A percentile compares a stretch with the other conserved stretches of the same genome.
These are phyloP conservation scores for Kuraishia molischiana DNA, from an alignment of 805 yeast species.

Conservation along the genomic window DNA sequence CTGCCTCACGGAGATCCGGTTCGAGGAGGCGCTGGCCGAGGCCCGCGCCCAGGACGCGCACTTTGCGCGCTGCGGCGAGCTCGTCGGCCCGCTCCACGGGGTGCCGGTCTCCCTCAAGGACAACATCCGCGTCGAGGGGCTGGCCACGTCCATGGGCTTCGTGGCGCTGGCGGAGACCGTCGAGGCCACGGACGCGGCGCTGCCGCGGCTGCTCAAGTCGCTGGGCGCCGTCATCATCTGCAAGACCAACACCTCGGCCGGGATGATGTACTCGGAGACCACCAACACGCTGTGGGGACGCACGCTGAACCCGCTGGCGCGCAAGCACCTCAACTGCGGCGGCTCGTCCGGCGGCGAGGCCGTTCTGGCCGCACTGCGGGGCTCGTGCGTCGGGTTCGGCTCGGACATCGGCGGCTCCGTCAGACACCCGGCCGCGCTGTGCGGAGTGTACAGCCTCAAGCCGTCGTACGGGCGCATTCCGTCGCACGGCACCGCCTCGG, in stretches of 20 bases:
- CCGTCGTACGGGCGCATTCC: conserved; percentile 7
- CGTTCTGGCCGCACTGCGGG: conserved; percentile 43
- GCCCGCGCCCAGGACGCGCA: conserved; percentile 48
- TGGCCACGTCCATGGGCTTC: conserved; percentile 37
- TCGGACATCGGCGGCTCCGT: conserved; percentile 58
- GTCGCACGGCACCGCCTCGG: conserved; percentile 4
- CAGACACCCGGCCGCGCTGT: conserved; percentile 50
- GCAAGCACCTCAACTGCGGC: conserved; percentile 39
- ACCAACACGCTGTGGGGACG: conserved; percentile 41
- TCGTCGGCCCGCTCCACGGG: conserved; percentile 58
- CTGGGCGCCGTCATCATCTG: conserved; percentile 30
- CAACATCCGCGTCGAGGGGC: conserved; percentile 33
- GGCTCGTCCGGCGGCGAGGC: conserved; percentile 62
- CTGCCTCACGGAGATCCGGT: conserved; percentile 32
- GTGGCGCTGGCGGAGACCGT: conserved; percentile 21
- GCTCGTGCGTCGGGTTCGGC: conserved; percentile 49
- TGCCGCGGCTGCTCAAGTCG: conserved; percentile 27
- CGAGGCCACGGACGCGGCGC: conserved; percentile 22
- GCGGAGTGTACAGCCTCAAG: conserved; percentile 15
- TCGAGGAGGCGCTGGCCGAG: conserved; percentile 46
- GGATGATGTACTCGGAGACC: conserved; percentile 40
- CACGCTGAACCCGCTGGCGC: conserved; percentile 39
- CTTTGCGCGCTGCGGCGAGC: conserved; percentile 33
- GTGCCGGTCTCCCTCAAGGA: conserved; percentile 40
- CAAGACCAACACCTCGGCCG: conserved; percentile 7